Conservation (phyloP, 2,329 filamentous ascomycete species). For the Clonostachys rosea region DNA sequence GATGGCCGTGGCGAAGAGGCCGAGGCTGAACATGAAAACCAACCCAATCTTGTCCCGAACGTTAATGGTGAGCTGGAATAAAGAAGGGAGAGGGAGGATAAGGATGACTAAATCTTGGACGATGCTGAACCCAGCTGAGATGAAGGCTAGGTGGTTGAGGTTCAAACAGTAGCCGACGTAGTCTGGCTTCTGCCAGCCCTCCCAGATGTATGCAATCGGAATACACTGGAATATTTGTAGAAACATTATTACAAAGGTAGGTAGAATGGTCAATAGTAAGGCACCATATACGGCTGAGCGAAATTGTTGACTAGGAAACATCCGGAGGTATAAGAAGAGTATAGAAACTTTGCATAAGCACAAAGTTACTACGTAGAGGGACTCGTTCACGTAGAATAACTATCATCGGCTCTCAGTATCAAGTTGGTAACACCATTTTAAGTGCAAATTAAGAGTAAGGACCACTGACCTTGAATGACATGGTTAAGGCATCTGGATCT, state of each 20-base stretch:
- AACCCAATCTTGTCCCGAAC: conserved; percentile 36
- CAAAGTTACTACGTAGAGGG: conserved; percentile 28
- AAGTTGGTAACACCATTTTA: not conserved
- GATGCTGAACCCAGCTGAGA: conserved; percentile 38
- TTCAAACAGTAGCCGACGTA: conserved; percentile 10
- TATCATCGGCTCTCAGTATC: conserved; percentile 1
- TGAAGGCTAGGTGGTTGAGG: conserved; percentile 26
- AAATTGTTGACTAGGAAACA: conserved; percentile 24
- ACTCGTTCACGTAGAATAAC: conserved; percentile 18
- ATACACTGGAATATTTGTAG: conserved; percentile 35
- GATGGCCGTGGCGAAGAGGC: conserved; percentile 31
- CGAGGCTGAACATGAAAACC: conserved; percentile 35
- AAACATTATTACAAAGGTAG: conserved; percentile 26
- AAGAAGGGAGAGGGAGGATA: conserved; percentile 31
- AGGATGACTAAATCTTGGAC: conserved; percentile 38
- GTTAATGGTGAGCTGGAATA: conserved; percentile 28
- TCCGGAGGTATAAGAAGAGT: conserved; percentile 30
- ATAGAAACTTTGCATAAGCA: conserved; percentile 32
- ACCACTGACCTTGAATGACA: conserved; percentile 18
- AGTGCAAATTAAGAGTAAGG: no score
- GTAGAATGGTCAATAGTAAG: conserved; percentile 23
- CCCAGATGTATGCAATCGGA: conserved; percentile 25
- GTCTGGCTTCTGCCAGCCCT: conserved; percentile 9
- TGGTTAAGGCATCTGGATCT: conserved; percentile 12
- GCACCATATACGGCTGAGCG: conserved; percentile 19